Evolutionary conservation across 2,329 filamentous ascomycete species (phyloP).

Genomic region (Fusarium avenaceum): DNA sequence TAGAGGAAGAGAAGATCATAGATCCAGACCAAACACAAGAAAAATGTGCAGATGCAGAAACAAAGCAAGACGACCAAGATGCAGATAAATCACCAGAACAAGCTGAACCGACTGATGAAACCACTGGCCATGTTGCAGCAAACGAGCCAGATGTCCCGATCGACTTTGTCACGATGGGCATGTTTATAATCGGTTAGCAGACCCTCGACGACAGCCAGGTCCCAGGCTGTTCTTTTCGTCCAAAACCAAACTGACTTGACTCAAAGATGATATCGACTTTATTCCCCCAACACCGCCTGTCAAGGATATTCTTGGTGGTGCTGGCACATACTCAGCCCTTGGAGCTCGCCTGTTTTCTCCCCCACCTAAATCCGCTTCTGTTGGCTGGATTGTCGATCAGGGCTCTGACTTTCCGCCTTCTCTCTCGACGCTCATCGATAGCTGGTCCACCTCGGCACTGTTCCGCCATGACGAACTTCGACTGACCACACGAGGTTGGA

Average conservation of each 20-base stretch:
- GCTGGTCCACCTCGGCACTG: conserved; percentile 82
- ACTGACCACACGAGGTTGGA: conserved; percentile 91
- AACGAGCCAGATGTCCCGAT: conserved; percentile 48
- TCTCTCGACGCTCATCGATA: conserved; percentile 73
- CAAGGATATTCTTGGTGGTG: conserved; percentile 86
- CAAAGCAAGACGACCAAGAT: conserved; percentile 1
- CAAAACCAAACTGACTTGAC: conserved; percentile 22
- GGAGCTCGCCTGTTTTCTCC: conserved; percentile 91
- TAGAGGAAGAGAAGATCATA: conserved; percentile 11
- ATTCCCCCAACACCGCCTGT: conserved; percentile 76
- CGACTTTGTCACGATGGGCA: conserved; percentile 78
- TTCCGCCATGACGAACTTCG: conserved; percentile 75
- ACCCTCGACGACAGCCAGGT: background rate
- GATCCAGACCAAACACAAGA: conserved; percentile 22
- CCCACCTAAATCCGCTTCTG: conserved; percentile 70
- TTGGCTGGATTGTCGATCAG: conserved; percentile 93
- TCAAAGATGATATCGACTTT: conserved; percentile 90
- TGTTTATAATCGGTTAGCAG: conserved; percentile 78
- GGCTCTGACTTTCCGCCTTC: conserved; percentile 86
- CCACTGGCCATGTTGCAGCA: background rate
- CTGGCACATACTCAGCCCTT: conserved; percentile 86
- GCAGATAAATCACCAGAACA: conserved; percentile 20
- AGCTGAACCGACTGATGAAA: conserved; percentile 13
- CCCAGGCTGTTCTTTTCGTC: background rate
- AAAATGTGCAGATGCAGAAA: background rate